phyloP scores from a whole-genome alignment of 352 stramenopile genomes.

The Globisporangium barbulae region DNA sequence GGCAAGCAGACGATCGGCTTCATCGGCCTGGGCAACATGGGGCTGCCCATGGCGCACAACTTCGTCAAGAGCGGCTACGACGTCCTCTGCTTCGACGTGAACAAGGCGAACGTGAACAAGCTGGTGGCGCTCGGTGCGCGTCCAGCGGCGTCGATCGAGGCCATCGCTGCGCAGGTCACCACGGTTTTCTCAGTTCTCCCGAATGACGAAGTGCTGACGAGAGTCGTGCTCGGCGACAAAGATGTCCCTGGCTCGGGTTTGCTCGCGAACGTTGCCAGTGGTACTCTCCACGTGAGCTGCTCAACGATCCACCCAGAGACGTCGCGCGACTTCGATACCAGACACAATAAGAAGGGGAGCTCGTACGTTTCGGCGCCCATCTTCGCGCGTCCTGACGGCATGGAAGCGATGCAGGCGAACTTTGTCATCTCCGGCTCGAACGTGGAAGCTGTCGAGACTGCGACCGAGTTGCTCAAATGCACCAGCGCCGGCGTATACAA shows the following conservation, averaged over 20 bases:
- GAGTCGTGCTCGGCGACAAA: constrained; percentile 33
- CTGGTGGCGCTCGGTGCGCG: constrained; percentile 33
- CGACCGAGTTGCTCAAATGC: constrained; percentile 36
- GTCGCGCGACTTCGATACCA: constrained; percentile 34
- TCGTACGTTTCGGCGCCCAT: constrained; percentile 61
- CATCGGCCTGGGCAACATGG: constrained; percentile 93
- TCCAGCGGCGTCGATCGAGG: constrained; percentile 32
- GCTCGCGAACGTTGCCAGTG: constrained; percentile 29
- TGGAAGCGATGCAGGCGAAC: constrained; percentile 64
- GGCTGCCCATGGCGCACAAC: constrained; percentile 88
- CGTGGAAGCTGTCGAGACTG: constrained; percentile 26
- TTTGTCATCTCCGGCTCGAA: constrained; percentile 57
- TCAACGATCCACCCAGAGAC: constrained; percentile 70
- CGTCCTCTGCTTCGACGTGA: constrained; percentile 64
- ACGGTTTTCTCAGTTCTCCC: constrained; percentile 65
- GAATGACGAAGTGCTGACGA: constrained; percentile 56
- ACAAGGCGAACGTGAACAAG: constrained; percentile 24
- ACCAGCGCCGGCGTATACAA: constrained; percentile 40
- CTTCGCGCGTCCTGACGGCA: constrained; percentile 69
- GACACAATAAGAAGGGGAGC: constrained; percentile 27
- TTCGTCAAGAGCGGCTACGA: constrained; percentile 63
- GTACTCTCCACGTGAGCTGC: constrained; percentile 59
- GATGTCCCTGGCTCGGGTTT: constrained; percentile 23
- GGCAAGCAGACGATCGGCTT: constrained; percentile 62
- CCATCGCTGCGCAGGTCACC: constrained; percentile 30